A percentile compares a stretch with the other conserved stretches of the same genome.
phyloP scores from a whole-genome alignment of 2,329 filamentous ascomycete genomes.

The Claviceps humidiphila region DNA sequence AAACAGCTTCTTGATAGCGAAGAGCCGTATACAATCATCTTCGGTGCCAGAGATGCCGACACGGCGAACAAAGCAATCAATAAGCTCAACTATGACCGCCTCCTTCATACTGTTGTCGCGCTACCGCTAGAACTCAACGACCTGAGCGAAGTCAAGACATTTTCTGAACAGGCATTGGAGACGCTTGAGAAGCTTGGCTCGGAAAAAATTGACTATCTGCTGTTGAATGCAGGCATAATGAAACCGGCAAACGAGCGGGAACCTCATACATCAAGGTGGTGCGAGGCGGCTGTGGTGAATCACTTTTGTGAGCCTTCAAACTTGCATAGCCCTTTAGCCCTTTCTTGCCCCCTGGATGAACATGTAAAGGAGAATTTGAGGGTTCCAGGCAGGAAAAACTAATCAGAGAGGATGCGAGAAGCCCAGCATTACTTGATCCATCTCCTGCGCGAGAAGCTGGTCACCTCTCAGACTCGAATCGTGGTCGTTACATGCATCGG shows the following conservation, averaged over 20 bases:
- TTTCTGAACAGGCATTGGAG: slow-evolving; percentile 30
- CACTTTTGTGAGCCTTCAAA: slow-evolving; percentile 29
- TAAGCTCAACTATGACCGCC: slow-evolving; percentile 26
- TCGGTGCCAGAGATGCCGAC: slow-evolving; percentile 33
- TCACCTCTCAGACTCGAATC: slow-evolving; percentile 31
- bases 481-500: slow-evolving; percentile 39
- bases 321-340: too few species aligned
- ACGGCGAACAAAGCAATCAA: slow-evolving; percentile 24
- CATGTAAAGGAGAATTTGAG: too few species aligned
- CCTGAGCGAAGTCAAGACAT: slow-evolving; percentile 29
- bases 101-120: slow-evolving; percentile 27
- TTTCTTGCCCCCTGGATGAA: too few species aligned
- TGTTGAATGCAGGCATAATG: slow-evolving; percentile 34
- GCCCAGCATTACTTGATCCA: slow-evolving; percentile 42
- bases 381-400: too few species aligned
- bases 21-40: slow-evolving; percentile 32
- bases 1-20: slow-evolving; percentile 32
- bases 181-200: slow-evolving; percentile 20
- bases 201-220: slow-evolving; percentile 31
- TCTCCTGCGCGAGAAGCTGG: slow-evolving; percentile 33
- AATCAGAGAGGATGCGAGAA: slow-evolving; percentile 10
- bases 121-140: slow-evolving; percentile 35
- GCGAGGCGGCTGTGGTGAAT: slow-evolving; percentile 37
- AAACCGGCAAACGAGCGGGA: slow-evolving; percentile 22
- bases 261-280: slow-evolving; percentile 33